Conservation (phyloP, 73 alveolate genomes). For the Tetrahymena borealis region DNA sequence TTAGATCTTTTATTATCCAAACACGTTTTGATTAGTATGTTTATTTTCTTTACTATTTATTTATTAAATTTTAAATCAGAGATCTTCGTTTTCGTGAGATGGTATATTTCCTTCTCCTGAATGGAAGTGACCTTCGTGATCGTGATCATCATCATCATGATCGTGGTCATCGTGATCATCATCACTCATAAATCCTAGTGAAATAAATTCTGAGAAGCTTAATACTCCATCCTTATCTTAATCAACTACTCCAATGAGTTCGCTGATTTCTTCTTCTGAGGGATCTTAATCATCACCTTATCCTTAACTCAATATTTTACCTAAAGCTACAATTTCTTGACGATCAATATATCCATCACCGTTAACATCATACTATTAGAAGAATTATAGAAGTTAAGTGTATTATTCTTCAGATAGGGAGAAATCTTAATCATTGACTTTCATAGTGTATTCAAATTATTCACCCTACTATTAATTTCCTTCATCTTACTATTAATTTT, state of each 20-base stretch:
- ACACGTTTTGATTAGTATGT: no score
- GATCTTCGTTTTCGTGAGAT: not conserved
- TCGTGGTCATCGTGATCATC: not conserved
- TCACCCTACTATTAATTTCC: no score
- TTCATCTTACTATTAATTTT: not conserved
- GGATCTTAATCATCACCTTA: no score
- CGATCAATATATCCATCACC: not conserved
- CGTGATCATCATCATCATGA: not conserved
- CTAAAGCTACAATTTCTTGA: not conserved
- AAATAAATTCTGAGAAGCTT: not conserved
- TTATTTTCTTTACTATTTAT: no score
- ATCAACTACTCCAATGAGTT: not conserved
- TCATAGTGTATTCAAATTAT: no score
- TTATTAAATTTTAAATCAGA: no score
- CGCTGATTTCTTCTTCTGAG: not conserved
- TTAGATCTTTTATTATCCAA: no score
- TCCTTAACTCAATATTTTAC: not conserved
- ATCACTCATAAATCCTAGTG: not conserved
- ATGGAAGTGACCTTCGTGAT: not conserved
- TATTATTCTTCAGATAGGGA: not conserved
- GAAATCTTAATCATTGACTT: not conserved
- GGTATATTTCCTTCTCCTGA: not conserved
- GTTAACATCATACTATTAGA: slow-evolving; percentile 1
- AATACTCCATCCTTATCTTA: not conserved
- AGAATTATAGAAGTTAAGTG: not conserved